Conservation (phyloP, 768 basidiomycete genomes). For the Sarcodon aspratus region DNA sequence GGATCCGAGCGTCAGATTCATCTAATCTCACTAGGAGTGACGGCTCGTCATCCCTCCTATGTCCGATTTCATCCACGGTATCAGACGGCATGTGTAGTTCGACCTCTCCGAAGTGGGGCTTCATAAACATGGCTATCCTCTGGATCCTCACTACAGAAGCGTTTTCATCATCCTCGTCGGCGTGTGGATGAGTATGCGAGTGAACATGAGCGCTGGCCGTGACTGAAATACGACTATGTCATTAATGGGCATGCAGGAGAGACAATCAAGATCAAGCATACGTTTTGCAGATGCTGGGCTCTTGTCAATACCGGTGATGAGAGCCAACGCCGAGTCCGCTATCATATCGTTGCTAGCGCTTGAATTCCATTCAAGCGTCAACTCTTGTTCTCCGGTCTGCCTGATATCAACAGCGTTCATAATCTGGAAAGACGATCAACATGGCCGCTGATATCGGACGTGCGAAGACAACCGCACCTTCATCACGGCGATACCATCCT, state of each 20-base stretch:
- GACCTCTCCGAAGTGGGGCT: conserved; percentile 91
- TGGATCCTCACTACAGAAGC: conserved; percentile 24
- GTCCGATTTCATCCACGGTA: conserved; percentile 31
- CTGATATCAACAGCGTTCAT: conserved; percentile 90
- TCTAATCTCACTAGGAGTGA: conserved; percentile 75
- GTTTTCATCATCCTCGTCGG: conserved; percentile 31
- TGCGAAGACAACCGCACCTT: conserved; percentile 35
- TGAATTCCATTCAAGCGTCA: conserved; percentile 92
- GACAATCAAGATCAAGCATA: conserved; percentile 15
- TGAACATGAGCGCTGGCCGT: conserved; percentile 21
- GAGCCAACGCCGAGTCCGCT: conserved; percentile 86
- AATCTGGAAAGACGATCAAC: conserved; percentile 38
- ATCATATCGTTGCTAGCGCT: conserved; percentile 98
- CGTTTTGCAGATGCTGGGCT: conserved; percentile 95
- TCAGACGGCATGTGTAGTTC: conserved; percentile 52
- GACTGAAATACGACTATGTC: too few species aligned
- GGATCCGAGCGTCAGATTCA: conserved; percentile 72
- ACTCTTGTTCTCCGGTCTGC: conserved; percentile 61
- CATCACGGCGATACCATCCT: conserved; percentile 33
- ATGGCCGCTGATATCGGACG: conserved; percentile 1
- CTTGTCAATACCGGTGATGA: conserved; percentile 87
- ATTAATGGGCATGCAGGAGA: neutral
- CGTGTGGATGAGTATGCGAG: conserved; percentile 46
- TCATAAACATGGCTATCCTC: conserved; percentile 74
- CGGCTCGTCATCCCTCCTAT: conserved; percentile 42